These are phyloP conservation scores for Cutaneotrichosporon cavernicola DNA, from an alignment of 1,284 basidiomycete genomes.

Conservation along the genomic window DNA sequence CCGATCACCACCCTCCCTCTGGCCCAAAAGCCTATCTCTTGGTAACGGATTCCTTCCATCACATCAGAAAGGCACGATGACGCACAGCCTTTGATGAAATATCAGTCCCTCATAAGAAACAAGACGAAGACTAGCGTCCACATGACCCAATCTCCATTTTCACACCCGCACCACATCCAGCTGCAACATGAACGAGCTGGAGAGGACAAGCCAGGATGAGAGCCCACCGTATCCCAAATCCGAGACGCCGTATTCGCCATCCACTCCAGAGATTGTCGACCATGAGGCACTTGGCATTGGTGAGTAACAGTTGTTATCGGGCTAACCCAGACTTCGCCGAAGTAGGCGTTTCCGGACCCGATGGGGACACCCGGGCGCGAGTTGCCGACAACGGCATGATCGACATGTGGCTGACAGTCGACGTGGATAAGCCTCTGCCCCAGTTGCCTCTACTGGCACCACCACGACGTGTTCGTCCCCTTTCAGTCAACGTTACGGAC, in stretches of 20 bases:
- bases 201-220: not conserved
- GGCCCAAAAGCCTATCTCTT: no score
- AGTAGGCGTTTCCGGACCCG: not conserved
- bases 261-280: not conserved
- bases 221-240: not conserved
- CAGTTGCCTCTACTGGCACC: not conserved
- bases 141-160: no score
- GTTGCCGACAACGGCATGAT: not conserved
- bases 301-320: not conserved
- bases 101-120: no score
- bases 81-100: no score
- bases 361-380: not conserved
- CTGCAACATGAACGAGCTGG: not conserved
- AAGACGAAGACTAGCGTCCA: no score
- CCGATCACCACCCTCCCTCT: no score
- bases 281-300: not conserved
- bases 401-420: conserved; percentile 4
- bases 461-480: not conserved
- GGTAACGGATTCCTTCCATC: no score
- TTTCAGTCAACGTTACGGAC: not conserved
- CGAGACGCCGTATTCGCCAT: not conserved
- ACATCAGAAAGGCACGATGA: no score
- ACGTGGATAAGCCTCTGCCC: not conserved
- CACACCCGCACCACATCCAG: no score
- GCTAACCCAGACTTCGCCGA: conserved; percentile 3